These are phyloP conservation scores for Cubamyces lactineus DNA, from an alignment of 768 basidiomycete species.

Conservation along the genomic window DNA sequence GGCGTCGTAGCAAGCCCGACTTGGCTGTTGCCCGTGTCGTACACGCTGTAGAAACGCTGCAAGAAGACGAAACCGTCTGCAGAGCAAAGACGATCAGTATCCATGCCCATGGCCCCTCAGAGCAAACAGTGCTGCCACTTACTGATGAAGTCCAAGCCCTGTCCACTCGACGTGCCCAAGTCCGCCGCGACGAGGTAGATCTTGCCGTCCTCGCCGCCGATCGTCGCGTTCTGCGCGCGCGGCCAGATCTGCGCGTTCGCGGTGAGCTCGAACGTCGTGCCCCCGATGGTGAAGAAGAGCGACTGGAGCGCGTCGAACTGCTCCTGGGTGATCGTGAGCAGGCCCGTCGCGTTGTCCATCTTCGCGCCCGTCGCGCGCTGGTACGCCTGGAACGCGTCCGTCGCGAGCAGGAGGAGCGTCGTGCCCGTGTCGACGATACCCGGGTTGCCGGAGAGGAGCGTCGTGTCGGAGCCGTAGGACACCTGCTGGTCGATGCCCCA, in stretches of 20 bases:
- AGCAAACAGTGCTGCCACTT: slow-evolving; percentile 23
- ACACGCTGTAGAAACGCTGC: slow-evolving; percentile 60
- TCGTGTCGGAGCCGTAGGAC: slow-evolving; percentile 37
- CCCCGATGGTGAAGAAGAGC: slow-evolving; percentile 54
- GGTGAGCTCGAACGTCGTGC: slow-evolving; percentile 58
- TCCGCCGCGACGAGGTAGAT: slow-evolving; percentile 65
- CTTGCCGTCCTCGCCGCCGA: slow-evolving; percentile 53
- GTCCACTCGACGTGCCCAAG: slow-evolving; percentile 51
- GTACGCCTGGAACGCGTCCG: slow-evolving; percentile 61
- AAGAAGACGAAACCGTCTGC: slow-evolving; percentile 60
- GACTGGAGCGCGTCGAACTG: slow-evolving; percentile 55
- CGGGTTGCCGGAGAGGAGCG: slow-evolving; percentile 40
- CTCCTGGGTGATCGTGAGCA: slow-evolving; percentile 52
- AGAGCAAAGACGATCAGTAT: not conserved
- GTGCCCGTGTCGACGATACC: slow-evolving; percentile 60
- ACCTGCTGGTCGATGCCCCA: slow-evolving; percentile 54
- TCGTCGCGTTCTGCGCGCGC: slow-evolving; percentile 53
- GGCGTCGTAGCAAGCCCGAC: slow-evolving; percentile 40
- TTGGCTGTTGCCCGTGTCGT: slow-evolving; percentile 38
- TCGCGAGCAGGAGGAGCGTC: slow-evolving; percentile 57
- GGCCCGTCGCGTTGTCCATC: slow-evolving; percentile 55
- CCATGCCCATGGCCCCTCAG: not conserved
- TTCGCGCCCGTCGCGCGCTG: slow-evolving; percentile 55
- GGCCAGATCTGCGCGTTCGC: slow-evolving; percentile 76
- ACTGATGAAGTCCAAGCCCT: slow-evolving; percentile 70